Conservation (phyloP, 2,329 filamentous ascomycete species). For the Didymella keratinophila region DNA sequence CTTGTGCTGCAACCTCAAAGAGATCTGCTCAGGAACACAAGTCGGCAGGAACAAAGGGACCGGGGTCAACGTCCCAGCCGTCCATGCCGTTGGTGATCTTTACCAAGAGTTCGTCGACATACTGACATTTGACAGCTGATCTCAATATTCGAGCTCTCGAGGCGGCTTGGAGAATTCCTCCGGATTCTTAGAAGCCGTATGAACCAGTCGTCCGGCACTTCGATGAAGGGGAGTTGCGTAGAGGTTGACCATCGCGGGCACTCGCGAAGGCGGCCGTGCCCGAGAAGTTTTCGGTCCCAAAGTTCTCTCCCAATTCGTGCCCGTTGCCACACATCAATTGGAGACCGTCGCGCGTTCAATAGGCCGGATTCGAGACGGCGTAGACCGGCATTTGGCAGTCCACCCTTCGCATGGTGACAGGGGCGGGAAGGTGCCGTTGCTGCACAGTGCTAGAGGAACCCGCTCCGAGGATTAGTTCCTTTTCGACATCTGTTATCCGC, state of each 20-base stretch:
- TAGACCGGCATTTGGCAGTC: slow-evolving; percentile 10
- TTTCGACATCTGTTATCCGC: neutral
- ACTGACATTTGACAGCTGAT: slow-evolving; percentile 4
- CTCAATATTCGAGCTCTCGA: slow-evolving; percentile 6
- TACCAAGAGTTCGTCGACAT: slow-evolving; percentile 4
- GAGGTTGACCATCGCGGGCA: slow-evolving; percentile 13
- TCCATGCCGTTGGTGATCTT: slow-evolving; percentile 13
- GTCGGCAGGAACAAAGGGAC: slow-evolving; percentile 1
- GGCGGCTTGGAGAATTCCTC: neutral
- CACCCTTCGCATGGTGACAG: slow-evolving; percentile 19
- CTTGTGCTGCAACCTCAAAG: slow-evolving; percentile 1
- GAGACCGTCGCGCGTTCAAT: neutral
- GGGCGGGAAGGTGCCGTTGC: slow-evolving; percentile 12
- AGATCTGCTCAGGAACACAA: slow-evolving; percentile 5
- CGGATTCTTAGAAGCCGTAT: neutral
- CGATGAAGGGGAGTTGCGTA: neutral
- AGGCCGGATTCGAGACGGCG: slow-evolving; percentile 3
- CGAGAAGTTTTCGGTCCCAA: slow-evolving; percentile 13
- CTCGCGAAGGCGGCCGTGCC: slow-evolving; percentile 10
- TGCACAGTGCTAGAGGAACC: slow-evolving; percentile 2
- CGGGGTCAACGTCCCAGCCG: slow-evolving; percentile 7
- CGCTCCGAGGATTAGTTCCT: slow-evolving; percentile 1
- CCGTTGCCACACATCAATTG: neutral
- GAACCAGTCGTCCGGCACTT: neutral
- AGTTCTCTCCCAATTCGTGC: neutral